Percentiles rank a stretch among this genome's conserved stretches.
Conservation (phyloP, 192 early-diverging fungal species). For the Linnemannia schmuckeri region DNA sequence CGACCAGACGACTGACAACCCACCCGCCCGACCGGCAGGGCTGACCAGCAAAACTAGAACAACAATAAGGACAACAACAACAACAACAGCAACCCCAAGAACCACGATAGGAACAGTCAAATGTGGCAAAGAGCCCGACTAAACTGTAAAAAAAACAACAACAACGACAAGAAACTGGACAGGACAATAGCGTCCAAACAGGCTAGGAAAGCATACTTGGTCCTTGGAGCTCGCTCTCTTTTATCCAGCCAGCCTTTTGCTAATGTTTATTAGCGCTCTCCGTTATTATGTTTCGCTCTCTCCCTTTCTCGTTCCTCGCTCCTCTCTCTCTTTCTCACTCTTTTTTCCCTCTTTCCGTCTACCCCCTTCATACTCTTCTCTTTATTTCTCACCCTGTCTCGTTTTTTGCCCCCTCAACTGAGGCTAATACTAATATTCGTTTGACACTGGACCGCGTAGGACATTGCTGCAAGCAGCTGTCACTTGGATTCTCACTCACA, state of each 20-base stretch:
- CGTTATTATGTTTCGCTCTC: conserved; percentile 1
- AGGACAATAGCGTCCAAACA: background rate
- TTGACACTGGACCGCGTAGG: background rate
- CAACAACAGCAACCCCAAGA: background rate
- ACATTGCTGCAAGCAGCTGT: background rate
- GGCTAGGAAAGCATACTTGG: background rate
- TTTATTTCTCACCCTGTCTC: background rate
- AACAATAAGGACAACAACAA: too few relatives aligned
- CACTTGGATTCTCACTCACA: background rate
- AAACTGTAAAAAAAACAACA: conserved; percentile 20
- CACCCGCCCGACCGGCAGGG: too few relatives aligned
- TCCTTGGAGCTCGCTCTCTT: conserved; percentile 9
- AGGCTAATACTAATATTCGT: background rate
- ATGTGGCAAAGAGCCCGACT: conserved; percentile 27
- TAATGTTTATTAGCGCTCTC: conserved; percentile 26
- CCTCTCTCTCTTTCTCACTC: background rate
- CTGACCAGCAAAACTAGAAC: too few relatives aligned
- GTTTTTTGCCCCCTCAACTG: background rate
- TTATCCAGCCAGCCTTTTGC: conserved; percentile 5
- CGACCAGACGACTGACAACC: too few relatives aligned
- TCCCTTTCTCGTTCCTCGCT: background rate
- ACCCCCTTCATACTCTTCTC: background rate
- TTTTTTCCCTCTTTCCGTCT: background rate
- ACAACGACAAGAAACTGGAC: background rate
- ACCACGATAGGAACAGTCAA: conserved; percentile 2